Base-by-base conservation (phyloP, 768 basidiomycete genomes). In the Rhodosporidiobolus sp. region DNA sequence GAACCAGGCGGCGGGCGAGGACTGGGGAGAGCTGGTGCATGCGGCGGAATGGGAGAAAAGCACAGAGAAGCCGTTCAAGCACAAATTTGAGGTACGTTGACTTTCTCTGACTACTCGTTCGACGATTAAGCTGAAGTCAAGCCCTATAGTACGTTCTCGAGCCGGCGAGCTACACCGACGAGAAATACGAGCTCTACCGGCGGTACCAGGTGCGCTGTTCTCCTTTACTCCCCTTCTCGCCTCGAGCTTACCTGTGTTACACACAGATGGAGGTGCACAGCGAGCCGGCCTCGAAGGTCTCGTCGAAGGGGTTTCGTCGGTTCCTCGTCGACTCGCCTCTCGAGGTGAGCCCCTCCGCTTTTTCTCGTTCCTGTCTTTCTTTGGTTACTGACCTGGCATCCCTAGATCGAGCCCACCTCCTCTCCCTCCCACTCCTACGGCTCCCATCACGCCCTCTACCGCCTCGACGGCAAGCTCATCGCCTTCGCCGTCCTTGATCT, bases 401-500 rank as follows among this genome's bases (percentile, higher is more conserved):
- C 11, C 0, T 63, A 78, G 68, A 54, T 71, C 84, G 32, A 93
- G 90, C 76, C 84, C 84, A 24, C 92, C 90, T 79, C 32, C 14
- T 48, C 67, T 81, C 10, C 80, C 78, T 1, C 53, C 59, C 54
- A 86, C 88, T 81, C 86, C 24, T 97, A 92, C 80, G 95, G 95
- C n/a, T 89, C 91, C 32, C 91, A 92, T 80, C 95, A 98, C 78
- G 92, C 93, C 76, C 82, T 92, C 55, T 96, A 95, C 79, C 85
- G 87, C 71, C 80, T 97, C 34, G 90, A 97, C 77, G 90, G 88
- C 7, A 80, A 88, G 78, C 84, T 97, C 19, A 85, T 96, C 62
- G 96, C 91, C 0, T 84, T 98, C 79, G 88, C 87, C 10, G 91
- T 98, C 38, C 83, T 98, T 65, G 96, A 98, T 80, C 88, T 99